Base-by-base conservation (phyloP, 768 basidiomycete species). In the Rubroboletus pulcherrimus region DNA sequence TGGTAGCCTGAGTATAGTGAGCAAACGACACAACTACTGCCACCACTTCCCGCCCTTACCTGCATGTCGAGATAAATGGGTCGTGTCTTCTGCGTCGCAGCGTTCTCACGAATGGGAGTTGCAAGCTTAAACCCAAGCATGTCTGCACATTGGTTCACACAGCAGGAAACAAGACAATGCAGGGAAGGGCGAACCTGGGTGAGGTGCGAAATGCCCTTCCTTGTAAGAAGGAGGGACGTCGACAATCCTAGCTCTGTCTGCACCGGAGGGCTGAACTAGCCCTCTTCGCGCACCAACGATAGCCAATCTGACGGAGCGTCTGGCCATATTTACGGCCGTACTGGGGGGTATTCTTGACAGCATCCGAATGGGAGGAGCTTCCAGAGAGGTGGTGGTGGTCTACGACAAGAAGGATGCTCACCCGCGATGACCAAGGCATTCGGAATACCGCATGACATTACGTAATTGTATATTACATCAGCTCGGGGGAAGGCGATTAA, bases 11-110 rank as follows among this genome's bases (percentile, higher is more conserved):
- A 14, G 17, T 15, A 44, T 31, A 45, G 50, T 61, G 54, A 61
- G 63, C 43, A 30, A 37, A 52, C 29, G 19, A 26, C 12, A 54
- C 7, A 3, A 46, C 17, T 26, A 41, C 11, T 14, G 37, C 14
- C 17, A 49, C 9, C 5, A 42, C 4, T 40, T 37, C 26, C 34
- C 66, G 43, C 43, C 67, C 82, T 57, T 52, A 87, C 93, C 83
- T 97, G 95, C 91, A 96, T 90, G 73, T 99, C 97, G 46, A 99
- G 84, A 73, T 99, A 99, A 60, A 99, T 98, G 17, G 97, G 94
- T 31, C 93, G 82, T 30, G 80, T 78, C 72, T 87, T 88, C 52
- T 80, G 80, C 47, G 78, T 75, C 49, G 79, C 55, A 10, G 79
- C 76, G 43, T 76, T 81, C 66, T 88, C 87, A 45, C 82, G 80